A percentile compares a stretch with the other conserved stretches of the same genome.
Evolutionary conservation across 1,284 basidiomycete genomes (phyloP).

Genomic region (Psilocybe mexicana): DNA sequence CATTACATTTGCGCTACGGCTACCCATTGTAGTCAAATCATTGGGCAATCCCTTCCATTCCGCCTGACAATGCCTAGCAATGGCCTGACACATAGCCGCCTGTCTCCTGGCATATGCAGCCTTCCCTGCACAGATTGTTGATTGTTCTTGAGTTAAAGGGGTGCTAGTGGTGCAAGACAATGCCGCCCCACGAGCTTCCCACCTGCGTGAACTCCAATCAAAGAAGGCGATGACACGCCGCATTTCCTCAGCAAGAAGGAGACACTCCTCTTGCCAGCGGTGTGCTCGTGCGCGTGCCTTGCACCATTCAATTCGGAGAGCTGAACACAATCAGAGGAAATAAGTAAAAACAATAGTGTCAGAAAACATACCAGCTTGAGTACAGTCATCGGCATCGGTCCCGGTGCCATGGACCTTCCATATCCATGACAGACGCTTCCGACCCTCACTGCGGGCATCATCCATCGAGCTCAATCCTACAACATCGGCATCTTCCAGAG

Average conservation of each 20-base stretch:
- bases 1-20: not conserved
- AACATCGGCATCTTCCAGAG: conserved; percentile 17
- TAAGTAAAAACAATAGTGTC: not conserved
- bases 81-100: conserved; percentile 10
- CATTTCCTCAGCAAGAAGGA: conserved; percentile 37
- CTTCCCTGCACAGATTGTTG: conserved; percentile 5
- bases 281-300: conserved; percentile 29
- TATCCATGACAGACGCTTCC: conserved; percentile 21
- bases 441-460: conserved; percentile 16
- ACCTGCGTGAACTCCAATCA: conserved; percentile 15
- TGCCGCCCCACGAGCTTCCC: conserved; percentile 6
- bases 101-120: conserved; percentile 19
- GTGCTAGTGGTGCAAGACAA: not conserved
- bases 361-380: conserved; percentile 3
- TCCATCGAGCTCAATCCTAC: conserved; percentile 13
- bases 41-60: not conserved
- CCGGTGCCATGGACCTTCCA: conserved; percentile 18
- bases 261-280: conserved; percentile 35
- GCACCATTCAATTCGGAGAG: conserved; percentile 33
- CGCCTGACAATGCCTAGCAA: not conserved
- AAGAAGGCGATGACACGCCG: conserved; percentile 22
- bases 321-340: conserved; percentile 15
- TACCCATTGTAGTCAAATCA: not conserved
- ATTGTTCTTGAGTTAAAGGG: not conserved
- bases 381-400: conserved; percentile 6